Base-by-base conservation (phyloP, 106 monocot species). In the Dendrobium nobile region DNA sequence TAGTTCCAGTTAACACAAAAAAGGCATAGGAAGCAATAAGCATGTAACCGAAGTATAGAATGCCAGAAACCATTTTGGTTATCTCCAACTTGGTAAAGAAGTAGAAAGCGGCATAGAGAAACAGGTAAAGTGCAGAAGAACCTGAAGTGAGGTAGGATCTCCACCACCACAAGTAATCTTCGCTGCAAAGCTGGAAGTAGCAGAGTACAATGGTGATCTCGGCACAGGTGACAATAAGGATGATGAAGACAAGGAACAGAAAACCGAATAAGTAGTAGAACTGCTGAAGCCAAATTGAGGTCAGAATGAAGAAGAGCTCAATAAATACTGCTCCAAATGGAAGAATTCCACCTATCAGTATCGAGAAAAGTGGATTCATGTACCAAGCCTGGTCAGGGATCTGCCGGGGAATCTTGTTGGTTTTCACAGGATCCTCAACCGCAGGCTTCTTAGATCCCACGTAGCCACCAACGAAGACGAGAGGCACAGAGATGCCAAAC, bases 121-220 rank as follows among this genome's bases (percentile, higher is more conserved):
- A 98, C 47, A 98, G 91, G 74, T 98, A 98, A 8, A 98, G 80
- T 24, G 98, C 98, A 20, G 98, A 98, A 11, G 98, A 98, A 5
- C 98, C 98, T 0, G 98, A 91, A 2, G 98, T 98, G 78, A 98
- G 73, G 68, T 98, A 98, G 2, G 98, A 83, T 65, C 98, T 89
- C 98, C 98, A 98, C 98, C 98, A 98, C 98, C 98, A 98, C 43
- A 84, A 80, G 61, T 98, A 98, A 82, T 98, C 98, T 81, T 98
- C 98, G 45, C 95, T 91, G 86, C 98, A 98, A 2, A 98, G 91
- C 85, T 98, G 98, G 85, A 98, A 98, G 79, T 98, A 98, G 87
- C 98, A 98, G 16, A 98, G 88, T 33, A 98, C 95, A 18, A 98
- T 90, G 0, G 98, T 89, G 81, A 98, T 98, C 88, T 98, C 98